These are phyloP conservation scores for Hibiscus trionum DNA, from an alignment of 345 rosid genomes.

Conservation along the genomic window DNA sequence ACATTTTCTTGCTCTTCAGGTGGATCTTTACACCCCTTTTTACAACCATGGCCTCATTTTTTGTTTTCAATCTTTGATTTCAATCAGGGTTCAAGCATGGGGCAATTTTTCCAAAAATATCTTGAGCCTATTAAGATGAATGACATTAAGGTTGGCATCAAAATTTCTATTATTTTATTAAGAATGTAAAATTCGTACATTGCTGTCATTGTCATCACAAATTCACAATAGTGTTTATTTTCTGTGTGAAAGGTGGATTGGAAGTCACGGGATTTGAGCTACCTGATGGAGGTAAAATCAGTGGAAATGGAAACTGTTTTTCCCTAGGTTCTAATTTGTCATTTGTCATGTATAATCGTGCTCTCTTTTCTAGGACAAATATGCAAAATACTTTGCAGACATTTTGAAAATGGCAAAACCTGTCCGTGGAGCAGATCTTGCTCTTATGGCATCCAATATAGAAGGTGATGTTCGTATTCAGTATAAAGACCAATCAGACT, in stretches of 20 bases:
- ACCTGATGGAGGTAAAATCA: constrained; percentile 66
- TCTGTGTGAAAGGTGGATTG: constrained; percentile 66
- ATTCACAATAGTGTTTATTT: constrained; percentile 2
- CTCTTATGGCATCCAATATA: constrained; percentile 52
- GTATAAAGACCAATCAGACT: constrained; percentile 67
- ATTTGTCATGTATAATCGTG: constrained; percentile 4
- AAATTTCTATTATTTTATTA: constrained; percentile 2
- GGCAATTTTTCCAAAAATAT: constrained; percentile 81
- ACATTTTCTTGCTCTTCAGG: not conserved
- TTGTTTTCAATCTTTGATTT: not conserved
- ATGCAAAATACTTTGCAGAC: constrained; percentile 47
- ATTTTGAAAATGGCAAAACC: constrained; percentile 64
- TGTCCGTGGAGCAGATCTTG: constrained; percentile 57
- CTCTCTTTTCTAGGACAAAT: constrained; percentile 53
- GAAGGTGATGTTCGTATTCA: constrained; percentile 64
- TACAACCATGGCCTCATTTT: not conserved
- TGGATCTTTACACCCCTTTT: not conserved
- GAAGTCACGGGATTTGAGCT: constrained; percentile 81
- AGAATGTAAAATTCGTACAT: constrained; percentile 4
- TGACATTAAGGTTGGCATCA: constrained; percentile 54
- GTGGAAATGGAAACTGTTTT: constrained; percentile 1
- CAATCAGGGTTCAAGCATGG: constrained; percentile 90
- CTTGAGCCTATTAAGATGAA: constrained; percentile 91
- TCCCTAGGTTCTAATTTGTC: constrained; percentile 2
- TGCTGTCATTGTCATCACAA: constrained; percentile 2